A percentile compares a stretch with the other conserved stretches of the same genome.
These are phyloP conservation scores for Fusarium aywerte DNA, from an alignment of 2,329 filamentous ascomycete species.

Conservation along the genomic window DNA sequence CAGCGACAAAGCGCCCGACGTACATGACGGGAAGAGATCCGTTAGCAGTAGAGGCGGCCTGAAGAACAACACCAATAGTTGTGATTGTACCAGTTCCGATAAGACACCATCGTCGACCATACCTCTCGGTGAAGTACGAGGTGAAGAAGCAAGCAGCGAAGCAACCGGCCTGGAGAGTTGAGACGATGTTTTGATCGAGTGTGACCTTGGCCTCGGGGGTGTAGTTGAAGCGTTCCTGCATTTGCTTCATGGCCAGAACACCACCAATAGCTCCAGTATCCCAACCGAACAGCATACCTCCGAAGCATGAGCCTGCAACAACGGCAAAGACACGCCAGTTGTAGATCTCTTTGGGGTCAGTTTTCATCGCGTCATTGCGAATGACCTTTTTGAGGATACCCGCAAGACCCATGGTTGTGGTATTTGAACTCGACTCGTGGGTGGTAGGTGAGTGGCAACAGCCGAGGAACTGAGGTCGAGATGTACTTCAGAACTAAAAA, in stretches of 20 bases:
- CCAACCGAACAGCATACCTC: slow-evolving; percentile 66
- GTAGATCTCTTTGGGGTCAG: slow-evolving; percentile 74
- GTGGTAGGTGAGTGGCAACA: slow-evolving; percentile 8
- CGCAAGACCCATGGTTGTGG: slow-evolving; percentile 52
- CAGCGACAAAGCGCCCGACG: slow-evolving; percentile 67
- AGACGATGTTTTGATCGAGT: slow-evolving; percentile 73
- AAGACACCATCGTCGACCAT: slow-evolving; percentile 66
- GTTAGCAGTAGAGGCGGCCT: slow-evolving; percentile 63
- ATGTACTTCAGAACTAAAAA: slow-evolving; percentile 5
- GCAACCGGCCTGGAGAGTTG: slow-evolving; percentile 75
- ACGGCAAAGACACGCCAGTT: slow-evolving; percentile 75
- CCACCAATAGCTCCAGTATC: slow-evolving; percentile 75
- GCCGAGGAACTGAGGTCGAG: slow-evolving; percentile 3
- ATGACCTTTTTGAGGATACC: slow-evolving; percentile 66
- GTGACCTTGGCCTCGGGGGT: slow-evolving; percentile 56
- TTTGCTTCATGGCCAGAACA: slow-evolving; percentile 69
- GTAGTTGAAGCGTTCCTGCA: slow-evolving; percentile 59
- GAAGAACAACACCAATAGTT: slow-evolving; percentile 71
- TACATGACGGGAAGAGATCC: slow-evolving; percentile 73
- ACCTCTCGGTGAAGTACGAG: slow-evolving; percentile 64
- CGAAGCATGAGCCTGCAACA: slow-evolving; percentile 73
- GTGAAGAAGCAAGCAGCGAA: slow-evolving; percentile 71
- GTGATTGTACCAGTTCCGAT: slow-evolving; percentile 67
- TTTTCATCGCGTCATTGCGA: slow-evolving; percentile 77
- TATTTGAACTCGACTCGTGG: slow-evolving; percentile 9